These are phyloP conservation scores for Calamus simplicifolius DNA, from an alignment of 176 grass and related monocot species.

Conservation along the genomic window DNA sequence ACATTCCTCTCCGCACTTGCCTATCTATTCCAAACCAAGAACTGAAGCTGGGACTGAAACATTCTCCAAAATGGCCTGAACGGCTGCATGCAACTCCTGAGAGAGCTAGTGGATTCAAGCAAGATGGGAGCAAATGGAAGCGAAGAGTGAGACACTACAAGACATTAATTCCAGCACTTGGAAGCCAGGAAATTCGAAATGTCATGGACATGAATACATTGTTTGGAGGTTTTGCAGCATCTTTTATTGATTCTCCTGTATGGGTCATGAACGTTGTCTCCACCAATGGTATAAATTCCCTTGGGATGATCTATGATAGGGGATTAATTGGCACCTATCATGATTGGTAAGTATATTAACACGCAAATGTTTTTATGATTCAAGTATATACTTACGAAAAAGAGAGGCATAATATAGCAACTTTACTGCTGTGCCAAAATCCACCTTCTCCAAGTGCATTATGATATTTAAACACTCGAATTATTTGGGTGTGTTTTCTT, in stretches of 20 bases:
- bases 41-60: constrained; percentile 35
- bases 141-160: constrained; percentile 56
- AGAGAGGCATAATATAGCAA: too few species aligned
- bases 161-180: constrained; percentile 51
- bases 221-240: constrained; percentile 56
- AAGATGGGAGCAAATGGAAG: constrained; percentile 74
- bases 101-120: constrained; percentile 47
- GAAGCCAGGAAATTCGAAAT: constrained; percentile 64
- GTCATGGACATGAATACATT: constrained; percentile 92
- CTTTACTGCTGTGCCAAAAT: too few species aligned
- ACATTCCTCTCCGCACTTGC: constrained; percentile 75
- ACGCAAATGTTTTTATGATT: too few species aligned
- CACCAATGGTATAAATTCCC: constrained; percentile 56
- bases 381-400: too few species aligned
- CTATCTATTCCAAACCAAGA: constrained; percentile 41
- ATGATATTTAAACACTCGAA: too few species aligned
- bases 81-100: constrained; percentile 44
- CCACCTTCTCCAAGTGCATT: too few species aligned
- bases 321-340: constrained; percentile 81
- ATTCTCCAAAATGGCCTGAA: constrained; percentile 72
- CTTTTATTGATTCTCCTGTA: constrained; percentile 63
- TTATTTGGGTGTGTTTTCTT: too few species aligned
- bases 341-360: constrained; percentile 47
- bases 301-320: constrained; percentile 79
- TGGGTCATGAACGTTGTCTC: constrained; percentile 99